phyloP scores from a whole-genome alignment of 176 grass and related monocot species.

The Lolium multiflorum region DNA sequence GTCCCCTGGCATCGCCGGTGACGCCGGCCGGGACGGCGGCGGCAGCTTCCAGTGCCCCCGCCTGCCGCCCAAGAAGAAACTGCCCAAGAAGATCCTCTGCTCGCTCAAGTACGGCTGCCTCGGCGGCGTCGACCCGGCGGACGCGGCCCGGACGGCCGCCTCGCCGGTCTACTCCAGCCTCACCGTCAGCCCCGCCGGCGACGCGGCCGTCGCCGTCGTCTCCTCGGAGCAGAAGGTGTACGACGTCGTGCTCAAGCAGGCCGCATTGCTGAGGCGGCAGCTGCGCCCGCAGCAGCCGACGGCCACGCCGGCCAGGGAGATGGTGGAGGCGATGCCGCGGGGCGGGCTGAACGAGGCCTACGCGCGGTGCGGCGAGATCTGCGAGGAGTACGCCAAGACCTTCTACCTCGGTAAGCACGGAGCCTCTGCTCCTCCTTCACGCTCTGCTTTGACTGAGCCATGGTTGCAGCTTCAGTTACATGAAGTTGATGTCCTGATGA shows the following conservation, averaged over 20 bases:
- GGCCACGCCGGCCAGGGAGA: neutral
- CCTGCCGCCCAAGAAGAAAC: conserved; percentile 5
- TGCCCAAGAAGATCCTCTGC: conserved; percentile 27
- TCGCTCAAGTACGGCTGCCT: conserved; percentile 64
- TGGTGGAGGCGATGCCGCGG: conserved; percentile 36
- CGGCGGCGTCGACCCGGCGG: conserved; percentile 46
- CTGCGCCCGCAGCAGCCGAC: conserved; percentile 25
- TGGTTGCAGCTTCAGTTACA: neutral
- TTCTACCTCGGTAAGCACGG: conserved; percentile 97
- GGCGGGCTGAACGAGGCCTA: conserved; percentile 82
- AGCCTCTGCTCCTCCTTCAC: neutral
- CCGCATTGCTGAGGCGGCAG: conserved; percentile 69
- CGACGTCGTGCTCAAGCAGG: conserved; percentile 85
- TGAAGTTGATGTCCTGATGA: neutral
- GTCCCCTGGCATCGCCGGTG: conserved; percentile 6
- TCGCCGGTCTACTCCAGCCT: conserved; percentile 65
- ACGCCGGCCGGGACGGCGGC: neutral
- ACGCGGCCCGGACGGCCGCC: neutral
- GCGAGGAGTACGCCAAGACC: conserved; percentile 93
- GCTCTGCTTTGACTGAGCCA: neutral
- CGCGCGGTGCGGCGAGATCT: conserved; percentile 74
- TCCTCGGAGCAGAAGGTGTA: conserved; percentile 93
- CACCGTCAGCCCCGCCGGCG: conserved; percentile 54
- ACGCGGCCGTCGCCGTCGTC: conserved; percentile 55
- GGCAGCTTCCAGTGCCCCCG: conserved; percentile 30